Conservation (phyloP, 1,139 yeast species). For the Suhomyces guaymorum region DNA sequence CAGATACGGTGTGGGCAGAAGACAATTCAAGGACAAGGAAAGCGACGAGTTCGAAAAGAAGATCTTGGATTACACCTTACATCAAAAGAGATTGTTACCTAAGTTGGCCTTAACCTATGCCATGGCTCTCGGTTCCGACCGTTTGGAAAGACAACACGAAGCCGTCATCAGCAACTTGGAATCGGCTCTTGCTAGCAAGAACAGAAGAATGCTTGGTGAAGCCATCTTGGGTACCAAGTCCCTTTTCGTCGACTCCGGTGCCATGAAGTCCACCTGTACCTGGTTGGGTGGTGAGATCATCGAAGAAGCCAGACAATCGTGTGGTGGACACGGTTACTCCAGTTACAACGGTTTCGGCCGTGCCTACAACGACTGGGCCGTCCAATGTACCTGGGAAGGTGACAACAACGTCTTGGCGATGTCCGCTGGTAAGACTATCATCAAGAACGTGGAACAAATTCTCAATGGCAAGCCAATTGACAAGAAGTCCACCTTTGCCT, state of each 20-base stretch:
- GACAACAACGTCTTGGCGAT: slow-evolving; percentile 85
- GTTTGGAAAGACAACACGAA: slow-evolving; percentile 57
- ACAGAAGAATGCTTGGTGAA: slow-evolving; percentile 39
- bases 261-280: slow-evolving; percentile 85
- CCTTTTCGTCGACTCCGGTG: slow-evolving; percentile 82
- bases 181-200: slow-evolving; percentile 47
- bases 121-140: slow-evolving; percentile 70
- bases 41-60: slow-evolving; percentile 51
- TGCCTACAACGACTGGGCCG: slow-evolving; percentile 90
- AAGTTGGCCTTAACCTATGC: slow-evolving; percentile 78
- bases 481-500: slow-evolving; percentile 35
- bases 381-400: slow-evolving; percentile 98
- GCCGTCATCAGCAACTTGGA: slow-evolving; percentile 57
- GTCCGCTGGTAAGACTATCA: slow-evolving; percentile 76
- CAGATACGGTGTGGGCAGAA: slow-evolving; percentile 85
- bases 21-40: slow-evolving; percentile 64
- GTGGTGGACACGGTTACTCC: slow-evolving; percentile 96
- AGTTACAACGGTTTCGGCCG: slow-evolving; percentile 88
- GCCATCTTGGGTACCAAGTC: slow-evolving; percentile 71
- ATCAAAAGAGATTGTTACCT: slow-evolving; percentile 83
- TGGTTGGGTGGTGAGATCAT: slow-evolving; percentile 81
- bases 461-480: slow-evolving; percentile 38
- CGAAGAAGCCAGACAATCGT: slow-evolving; percentile 90
- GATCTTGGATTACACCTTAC: slow-evolving; percentile 79
- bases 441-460: slow-evolving; percentile 51